Base-by-base conservation (phyloP, 768 basidiomycete genomes). In the Leccinum aurantiacum region DNA sequence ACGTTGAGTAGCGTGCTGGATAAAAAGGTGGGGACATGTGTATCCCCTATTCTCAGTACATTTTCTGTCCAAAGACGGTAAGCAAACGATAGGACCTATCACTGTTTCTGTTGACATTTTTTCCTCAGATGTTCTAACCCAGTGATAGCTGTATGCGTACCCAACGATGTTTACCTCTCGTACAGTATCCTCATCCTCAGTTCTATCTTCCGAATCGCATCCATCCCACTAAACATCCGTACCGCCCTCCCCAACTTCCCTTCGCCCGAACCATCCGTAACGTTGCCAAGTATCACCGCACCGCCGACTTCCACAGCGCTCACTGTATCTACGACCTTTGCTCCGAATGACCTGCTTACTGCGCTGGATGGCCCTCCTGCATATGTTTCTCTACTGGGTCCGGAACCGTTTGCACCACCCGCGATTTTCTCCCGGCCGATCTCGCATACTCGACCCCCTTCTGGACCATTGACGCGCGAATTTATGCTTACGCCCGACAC, bases 161-260 rank as follows among this genome's bases (percentile, higher is more conserved):
- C 93, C 11, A 90, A 90, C 70, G 93, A 96, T 68, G 85, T 96
- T 58, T 94, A 94, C 71, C 77, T 96, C 54, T 89, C 89, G 2
- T 97, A 97, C 71, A 89, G 90, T 66, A 84, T 95, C 56, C 84
- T 94, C 65, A 84, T 92, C 51, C 76, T 96, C 10, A 91, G 91
- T 2, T 89, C 90, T 3, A 78, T 82, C 31, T 86, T 91, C 77
- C 85, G 89, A 56, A 77, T 92, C 49, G 82, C 83, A 9, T 83
- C 83, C 7, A 81, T 95, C 68, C 88, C 91, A 6, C 78, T 96
- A 38, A 86, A 82, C 65, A 78, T 94, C 38, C 90, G 87, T 11
- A 78, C 87, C 37, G 83, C 84, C 44, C 48, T 70, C 75, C 25
- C 74, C 69, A 8, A 71, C 1, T 19, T 46, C 52, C 29, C 58